phyloP scores from a whole-genome alignment of 2,329 filamentous ascomycete species.

The Sphaerulina vaccinii region DNA sequence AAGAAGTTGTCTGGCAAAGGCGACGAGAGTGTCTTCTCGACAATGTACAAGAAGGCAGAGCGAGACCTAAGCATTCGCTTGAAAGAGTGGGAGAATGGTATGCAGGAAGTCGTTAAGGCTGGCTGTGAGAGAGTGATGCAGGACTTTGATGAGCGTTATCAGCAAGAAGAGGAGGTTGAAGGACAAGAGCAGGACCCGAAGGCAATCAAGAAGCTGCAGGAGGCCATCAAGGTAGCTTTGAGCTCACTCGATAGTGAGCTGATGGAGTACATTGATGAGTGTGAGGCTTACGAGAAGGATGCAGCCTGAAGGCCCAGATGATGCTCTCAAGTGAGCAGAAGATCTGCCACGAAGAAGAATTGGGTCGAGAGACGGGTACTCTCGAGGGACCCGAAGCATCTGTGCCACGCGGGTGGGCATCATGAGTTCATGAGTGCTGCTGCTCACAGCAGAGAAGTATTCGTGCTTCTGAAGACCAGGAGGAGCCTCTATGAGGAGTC shows the following conservation, averaged over 20 bases:
- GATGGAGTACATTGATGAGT: background rate
- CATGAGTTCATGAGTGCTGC: no score
- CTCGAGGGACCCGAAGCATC: no score
- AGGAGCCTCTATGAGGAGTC: no score
- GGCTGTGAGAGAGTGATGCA: background rate
- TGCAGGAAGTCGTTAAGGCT: background rate
- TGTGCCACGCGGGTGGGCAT: no score
- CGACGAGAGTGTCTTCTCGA: background rate
- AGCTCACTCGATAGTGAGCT: background rate
- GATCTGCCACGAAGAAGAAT: no score
- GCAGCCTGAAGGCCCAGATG: background rate
- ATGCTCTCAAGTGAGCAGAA: no score
- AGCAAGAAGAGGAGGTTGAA: background rate
- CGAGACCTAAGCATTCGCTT: background rate
- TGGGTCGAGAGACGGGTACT: background rate
- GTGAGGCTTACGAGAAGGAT: background rate
- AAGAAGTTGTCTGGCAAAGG: background rate
- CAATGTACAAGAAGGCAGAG: background rate
- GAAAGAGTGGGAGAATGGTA: background rate
- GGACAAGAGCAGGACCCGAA: background rate
- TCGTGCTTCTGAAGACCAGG: no score
- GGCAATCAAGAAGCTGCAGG: background rate
- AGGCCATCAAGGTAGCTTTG: background rate
- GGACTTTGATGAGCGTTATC: conserved; percentile 8
- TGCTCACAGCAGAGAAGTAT: no score